Conservation (phyloP, 345 rosid genomes). For the Abelmoschus esculentus region DNA sequence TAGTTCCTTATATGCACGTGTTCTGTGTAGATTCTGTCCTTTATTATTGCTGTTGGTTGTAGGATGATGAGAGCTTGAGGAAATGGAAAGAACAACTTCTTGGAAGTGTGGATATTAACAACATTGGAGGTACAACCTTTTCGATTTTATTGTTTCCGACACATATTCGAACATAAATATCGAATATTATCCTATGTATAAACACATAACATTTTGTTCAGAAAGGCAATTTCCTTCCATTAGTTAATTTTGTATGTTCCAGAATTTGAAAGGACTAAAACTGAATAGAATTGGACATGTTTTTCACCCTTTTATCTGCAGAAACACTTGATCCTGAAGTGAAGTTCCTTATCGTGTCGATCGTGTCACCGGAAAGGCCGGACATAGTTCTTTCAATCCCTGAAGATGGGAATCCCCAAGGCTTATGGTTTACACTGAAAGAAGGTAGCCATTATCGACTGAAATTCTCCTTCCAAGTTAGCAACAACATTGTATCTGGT, state of each 20-base stretch:
- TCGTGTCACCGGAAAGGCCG: slow-evolving; percentile 51
- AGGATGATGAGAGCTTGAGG: slow-evolving; percentile 83
- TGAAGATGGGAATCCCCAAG: slow-evolving; percentile 49
- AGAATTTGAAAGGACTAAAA: background rate
- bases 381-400: slow-evolving; percentile 58
- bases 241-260: no score
- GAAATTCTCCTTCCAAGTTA: slow-evolving; percentile 29
- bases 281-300: background rate
- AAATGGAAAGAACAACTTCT: slow-evolving; percentile 86
- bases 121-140: slow-evolving; percentile 48
- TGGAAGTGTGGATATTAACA: slow-evolving; percentile 58
- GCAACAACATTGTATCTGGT: slow-evolving; percentile 16
- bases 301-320: slow-evolving; percentile 22
- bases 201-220: no score
- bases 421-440: slow-evolving; percentile 67
- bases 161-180: no score
- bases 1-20: background rate
- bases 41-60: background rate
- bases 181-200: no score
- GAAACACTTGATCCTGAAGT: slow-evolving; percentile 81
- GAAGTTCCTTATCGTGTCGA: slow-evolving; percentile 49
- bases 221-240: no score
- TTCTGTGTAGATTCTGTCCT: background rate
- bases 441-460: slow-evolving; percentile 62
- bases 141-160: background rate